These are phyloP conservation scores for Phytophthora pistaciae DNA, from an alignment of 352 stramenopile species.

Conservation along the genomic window DNA sequence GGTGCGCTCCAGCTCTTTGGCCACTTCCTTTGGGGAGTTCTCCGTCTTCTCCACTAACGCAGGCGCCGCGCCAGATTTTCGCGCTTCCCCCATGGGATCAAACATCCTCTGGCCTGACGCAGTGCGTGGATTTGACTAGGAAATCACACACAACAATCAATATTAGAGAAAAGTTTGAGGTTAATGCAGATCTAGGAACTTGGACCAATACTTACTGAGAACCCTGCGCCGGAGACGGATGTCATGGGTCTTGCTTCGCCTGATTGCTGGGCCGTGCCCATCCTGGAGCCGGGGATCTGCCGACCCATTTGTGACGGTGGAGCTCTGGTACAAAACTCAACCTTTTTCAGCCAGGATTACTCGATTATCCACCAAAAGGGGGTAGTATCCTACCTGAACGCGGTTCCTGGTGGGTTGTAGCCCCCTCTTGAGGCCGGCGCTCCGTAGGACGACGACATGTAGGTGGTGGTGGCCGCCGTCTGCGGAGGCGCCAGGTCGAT, in stretches of 20 bases:
- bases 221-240: slow-evolving; percentile 93
- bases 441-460: slow-evolving; percentile 69
- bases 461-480: slow-evolving; percentile 67
- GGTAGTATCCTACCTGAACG: slow-evolving; percentile 56
- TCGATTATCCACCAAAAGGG: not conserved
- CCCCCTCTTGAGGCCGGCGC: slow-evolving; percentile 60
- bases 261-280: slow-evolving; percentile 67
- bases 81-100: slow-evolving; percentile 91
- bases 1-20: slow-evolving; percentile 91
- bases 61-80: slow-evolving; percentile 80
- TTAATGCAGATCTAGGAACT: not conserved
- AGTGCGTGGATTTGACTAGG: slow-evolving; percentile 84
- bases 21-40: slow-evolving; percentile 93
- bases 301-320: slow-evolving; percentile 84
- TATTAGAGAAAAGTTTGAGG: not conserved
- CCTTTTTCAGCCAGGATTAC: slow-evolving; percentile 2
- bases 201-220: slow-evolving; percentile 60
- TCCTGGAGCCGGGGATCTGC: slow-evolving; percentile 61
- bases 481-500: slow-evolving; percentile 84
- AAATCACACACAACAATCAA: slow-evolving; percentile 8
- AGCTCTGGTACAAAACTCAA: slow-evolving; percentile 36
- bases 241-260: slow-evolving; percentile 93
- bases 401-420: slow-evolving; percentile 75
- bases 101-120: slow-evolving; percentile 81
- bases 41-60: slow-evolving; percentile 92